Percentiles rank a stretch among this genome's conserved stretches.
These are phyloP conservation scores for Fulvia fulva DNA, from an alignment of 2,329 filamentous ascomycete species.

Conservation along the genomic window DNA sequence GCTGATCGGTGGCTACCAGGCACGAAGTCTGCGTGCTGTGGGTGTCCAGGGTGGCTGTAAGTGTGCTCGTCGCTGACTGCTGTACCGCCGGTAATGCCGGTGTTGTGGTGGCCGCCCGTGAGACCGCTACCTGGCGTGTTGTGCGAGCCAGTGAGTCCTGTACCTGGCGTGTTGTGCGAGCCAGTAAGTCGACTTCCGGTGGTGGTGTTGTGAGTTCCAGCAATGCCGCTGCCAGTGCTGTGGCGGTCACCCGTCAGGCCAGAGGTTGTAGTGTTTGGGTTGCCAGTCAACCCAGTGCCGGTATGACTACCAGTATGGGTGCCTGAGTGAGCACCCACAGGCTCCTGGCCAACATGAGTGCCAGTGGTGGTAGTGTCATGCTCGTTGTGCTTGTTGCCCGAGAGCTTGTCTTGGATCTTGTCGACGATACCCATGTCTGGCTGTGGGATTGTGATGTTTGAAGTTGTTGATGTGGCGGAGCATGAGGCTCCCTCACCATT, in stretches of 20 bases:
- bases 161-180: not conserved
- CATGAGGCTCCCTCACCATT: not conserved
- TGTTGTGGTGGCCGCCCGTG: not conserved
- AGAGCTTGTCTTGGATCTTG: conserved; percentile 21
- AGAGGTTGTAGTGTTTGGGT: not conserved
- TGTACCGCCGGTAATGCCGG: conserved; percentile 9
- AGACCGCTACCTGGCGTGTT: not conserved
- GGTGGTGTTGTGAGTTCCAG: too few species aligned
- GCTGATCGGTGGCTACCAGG: conserved; percentile 15
- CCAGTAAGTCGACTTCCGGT: not conserved
- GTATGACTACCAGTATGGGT: conserved; percentile 2
- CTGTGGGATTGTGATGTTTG: not conserved
- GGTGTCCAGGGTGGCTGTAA: conserved; percentile 1
- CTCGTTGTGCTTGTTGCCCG: conserved; percentile 14
- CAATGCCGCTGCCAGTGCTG: not conserved
- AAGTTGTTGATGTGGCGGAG: not conserved
- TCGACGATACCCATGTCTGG: conserved; percentile 16
- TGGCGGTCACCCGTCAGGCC: not conserved
- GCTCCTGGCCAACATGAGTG: not conserved
- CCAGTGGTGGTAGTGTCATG: conserved; percentile 1
- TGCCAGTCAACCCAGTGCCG: not conserved
- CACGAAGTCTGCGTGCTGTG: conserved; percentile 8
- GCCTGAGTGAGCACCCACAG: not conserved
- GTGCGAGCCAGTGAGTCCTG: not conserved
- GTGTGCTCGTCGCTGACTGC: not conserved